A percentile compares a stretch with the other conserved stretches of the same genome.
Evolutionary conservation across 1,284 basidiomycete genomes (phyloP).

Genomic region (Puccinia horiana): DNA sequence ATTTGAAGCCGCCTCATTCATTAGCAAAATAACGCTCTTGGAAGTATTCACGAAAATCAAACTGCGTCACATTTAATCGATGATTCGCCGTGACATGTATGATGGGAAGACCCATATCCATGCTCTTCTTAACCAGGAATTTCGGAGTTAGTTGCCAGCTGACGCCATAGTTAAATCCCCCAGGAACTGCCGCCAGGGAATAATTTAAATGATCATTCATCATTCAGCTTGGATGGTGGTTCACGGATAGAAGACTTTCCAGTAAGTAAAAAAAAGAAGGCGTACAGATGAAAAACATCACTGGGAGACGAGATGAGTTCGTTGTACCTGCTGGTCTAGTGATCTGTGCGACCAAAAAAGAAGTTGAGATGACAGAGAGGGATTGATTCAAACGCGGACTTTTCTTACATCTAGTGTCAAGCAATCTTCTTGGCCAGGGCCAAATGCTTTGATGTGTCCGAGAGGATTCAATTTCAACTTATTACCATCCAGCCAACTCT

Average conservation of each 20-base stretch:
- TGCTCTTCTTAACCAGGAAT: constrained; percentile 63
- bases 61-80: constrained; percentile 57
- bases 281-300: constrained; percentile 47
- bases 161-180: constrained; percentile 42
- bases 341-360: not conserved
- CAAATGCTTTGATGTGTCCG: constrained; percentile 32
- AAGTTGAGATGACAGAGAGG: not conserved
- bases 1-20: not conserved
- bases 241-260: not conserved
- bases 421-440: constrained; percentile 38
- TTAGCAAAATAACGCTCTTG: not conserved
- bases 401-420: constrained; percentile 29
- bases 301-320: constrained; percentile 12
- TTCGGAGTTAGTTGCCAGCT: constrained; percentile 39
- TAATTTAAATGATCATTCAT: too few species aligned
- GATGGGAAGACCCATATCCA: constrained; percentile 62
- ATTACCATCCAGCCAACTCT: constrained; percentile 37
- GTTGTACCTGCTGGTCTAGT: constrained; percentile 32
- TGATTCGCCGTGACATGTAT: constrained; percentile 68
- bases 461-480: constrained; percentile 40
- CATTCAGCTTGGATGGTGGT: not conserved
- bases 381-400: not conserved
- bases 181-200: constrained; percentile 15
- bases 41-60: not conserved
- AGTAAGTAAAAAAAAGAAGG: not conserved